Evolutionary conservation across 2,329 filamentous ascomycete species (phyloP).

Genomic region (Apiospora sp.): DNA sequence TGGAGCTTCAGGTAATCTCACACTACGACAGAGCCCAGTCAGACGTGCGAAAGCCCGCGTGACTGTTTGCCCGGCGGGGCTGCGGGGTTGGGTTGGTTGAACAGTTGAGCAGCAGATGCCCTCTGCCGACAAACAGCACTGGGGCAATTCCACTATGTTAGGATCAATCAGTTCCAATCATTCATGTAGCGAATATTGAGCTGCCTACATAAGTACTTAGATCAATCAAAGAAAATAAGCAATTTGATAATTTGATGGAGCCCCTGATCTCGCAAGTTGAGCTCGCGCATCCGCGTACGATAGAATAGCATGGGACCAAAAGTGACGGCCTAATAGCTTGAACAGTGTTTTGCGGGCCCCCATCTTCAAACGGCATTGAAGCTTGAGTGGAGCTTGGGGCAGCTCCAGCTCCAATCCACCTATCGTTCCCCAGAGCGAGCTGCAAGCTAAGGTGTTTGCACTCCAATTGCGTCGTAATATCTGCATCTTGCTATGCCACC

Average conservation of each 20-base stretch:
- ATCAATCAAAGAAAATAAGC: not conserved
- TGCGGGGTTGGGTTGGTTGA: not conserved
- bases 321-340: not conserved
- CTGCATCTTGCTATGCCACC: not conserved
- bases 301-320: not conserved
- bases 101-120: not conserved
- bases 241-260: not conserved
- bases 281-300: not conserved
- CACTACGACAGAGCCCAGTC: not conserved
- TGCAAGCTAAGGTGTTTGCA: slow-evolving; percentile 2
- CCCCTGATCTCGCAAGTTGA: not conserved
- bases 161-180: not conserved
- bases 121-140: not conserved
- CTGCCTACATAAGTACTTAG: no score
- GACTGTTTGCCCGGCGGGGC: not conserved
- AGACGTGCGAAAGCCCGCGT: slow-evolving; percentile 3
- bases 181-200: not conserved
- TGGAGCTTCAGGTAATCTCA: not conserved
- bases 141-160: not conserved
- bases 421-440: not conserved
- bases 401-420: not conserved
- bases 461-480: not conserved
- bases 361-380: slow-evolving; percentile 11
- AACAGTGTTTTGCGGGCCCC: not conserved
- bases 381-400: slow-evolving; percentile 8